Conservation (phyloP, 73 alveolate genomes). For the Paramecium tetraurelia region DNA sequence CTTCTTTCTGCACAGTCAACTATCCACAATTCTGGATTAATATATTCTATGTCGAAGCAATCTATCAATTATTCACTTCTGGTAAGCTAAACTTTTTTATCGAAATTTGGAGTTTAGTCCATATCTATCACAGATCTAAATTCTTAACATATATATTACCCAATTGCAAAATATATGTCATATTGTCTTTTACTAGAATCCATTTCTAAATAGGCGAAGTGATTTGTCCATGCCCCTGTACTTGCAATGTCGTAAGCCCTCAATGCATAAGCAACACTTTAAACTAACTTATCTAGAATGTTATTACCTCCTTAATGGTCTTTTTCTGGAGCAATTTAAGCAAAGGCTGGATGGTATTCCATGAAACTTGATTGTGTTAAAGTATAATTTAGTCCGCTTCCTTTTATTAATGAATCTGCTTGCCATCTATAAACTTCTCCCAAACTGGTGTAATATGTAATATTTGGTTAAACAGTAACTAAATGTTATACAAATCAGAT, state of each 20-base stretch:
- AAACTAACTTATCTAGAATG: not conserved
- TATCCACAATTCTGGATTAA: not conserved
- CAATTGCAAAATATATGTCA: not conserved
- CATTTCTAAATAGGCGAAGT: not conserved
- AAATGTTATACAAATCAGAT: not conserved
- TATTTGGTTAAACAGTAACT: not conserved
- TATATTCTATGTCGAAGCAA: not conserved
- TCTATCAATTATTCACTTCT: not conserved
- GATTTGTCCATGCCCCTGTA: slow-evolving; percentile 25
- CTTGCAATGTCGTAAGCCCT: not conserved
- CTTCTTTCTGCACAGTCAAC: slow-evolving; percentile 31
- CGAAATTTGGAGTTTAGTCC: not conserved
- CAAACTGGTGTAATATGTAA: not conserved
- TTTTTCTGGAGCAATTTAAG: not conserved
- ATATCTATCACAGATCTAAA: not conserved
- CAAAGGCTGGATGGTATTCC: not conserved
- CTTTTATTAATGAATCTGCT: not conserved
- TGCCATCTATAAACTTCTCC: not conserved
- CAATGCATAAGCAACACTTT: not conserved
- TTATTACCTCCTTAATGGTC: not conserved
- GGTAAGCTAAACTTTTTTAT: not conserved
- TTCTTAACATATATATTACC: not conserved
- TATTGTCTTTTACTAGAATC: not conserved
- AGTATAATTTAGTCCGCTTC: not conserved
- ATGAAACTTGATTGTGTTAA: not conserved